Evolutionary conservation across 495 filamentous ascomycete genomes (phyloP).

Genomic region (Aspergillus sparsus): DNA sequence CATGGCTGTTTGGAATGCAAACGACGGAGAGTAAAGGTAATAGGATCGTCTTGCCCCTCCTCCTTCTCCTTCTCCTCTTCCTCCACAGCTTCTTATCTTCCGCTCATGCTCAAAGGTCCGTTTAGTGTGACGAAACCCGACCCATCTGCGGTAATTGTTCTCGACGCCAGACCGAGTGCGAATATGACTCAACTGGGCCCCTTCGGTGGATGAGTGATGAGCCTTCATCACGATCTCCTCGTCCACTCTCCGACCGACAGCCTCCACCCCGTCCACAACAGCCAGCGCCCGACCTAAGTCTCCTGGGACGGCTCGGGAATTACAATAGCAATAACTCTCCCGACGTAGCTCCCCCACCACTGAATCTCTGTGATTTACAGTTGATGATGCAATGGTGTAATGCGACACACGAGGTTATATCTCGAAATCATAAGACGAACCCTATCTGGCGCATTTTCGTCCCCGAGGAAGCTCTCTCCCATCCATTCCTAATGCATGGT

Average conservation of each 20-base stretch:
- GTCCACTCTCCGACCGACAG: constrained; percentile 22
- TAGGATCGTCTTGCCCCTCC: constrained; percentile 1
- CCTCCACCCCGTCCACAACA: constrained; percentile 19
- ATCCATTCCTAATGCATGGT: constrained; percentile 55
- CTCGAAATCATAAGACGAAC: constrained; percentile 36
- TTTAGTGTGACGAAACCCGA: constrained; percentile 41
- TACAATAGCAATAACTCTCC: constrained; percentile 2
- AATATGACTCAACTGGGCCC: constrained; percentile 41
- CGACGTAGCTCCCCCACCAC: constrained; percentile 15
- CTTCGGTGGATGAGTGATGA: constrained; percentile 45
- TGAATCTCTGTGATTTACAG: constrained; percentile 43
- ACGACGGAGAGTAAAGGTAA: constrained; percentile 43
- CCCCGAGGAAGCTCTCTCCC: constrained; percentile 46
- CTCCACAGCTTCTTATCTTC: not conserved
- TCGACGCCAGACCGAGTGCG: constrained; percentile 41
- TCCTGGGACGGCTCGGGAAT: constrained; percentile 30
- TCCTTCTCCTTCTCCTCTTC: constrained; percentile 4
- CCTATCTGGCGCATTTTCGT: constrained; percentile 46
- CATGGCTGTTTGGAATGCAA: constrained; percentile 34
- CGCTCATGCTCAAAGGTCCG: not conserved
- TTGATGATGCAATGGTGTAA: constrained; percentile 52
- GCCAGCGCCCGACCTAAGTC: constrained; percentile 29
- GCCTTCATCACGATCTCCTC: constrained; percentile 16
- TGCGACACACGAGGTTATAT: constrained; percentile 33
- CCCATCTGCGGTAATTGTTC: constrained; percentile 44